phyloP scores from a whole-genome alignment of 108 stramenopile species.

The Nannochloropsis gaditana region DNA sequence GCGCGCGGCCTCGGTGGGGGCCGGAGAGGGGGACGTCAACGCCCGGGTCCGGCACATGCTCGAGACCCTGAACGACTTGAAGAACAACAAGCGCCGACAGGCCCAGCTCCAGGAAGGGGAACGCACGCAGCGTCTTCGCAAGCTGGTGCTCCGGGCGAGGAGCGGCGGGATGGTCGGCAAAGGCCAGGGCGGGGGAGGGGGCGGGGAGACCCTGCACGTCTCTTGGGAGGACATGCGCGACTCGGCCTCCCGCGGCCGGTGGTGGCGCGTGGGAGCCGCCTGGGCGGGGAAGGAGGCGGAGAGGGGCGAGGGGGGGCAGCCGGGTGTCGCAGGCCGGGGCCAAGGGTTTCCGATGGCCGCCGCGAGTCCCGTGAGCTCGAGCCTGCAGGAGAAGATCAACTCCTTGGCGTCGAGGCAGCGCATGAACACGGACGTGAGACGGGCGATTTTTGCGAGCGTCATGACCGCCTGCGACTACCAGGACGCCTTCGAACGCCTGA shows the following conservation, averaged over 20 bases:
- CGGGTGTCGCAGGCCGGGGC: background rate
- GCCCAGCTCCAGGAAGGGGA: constrained; percentile 64
- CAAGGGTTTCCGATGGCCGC: background rate
- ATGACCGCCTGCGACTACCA: constrained; percentile 82
- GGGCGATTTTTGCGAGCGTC: constrained; percentile 84
- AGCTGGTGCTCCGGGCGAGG: constrained; percentile 73
- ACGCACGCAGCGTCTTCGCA: constrained; percentile 64
- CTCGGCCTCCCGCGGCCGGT: constrained; percentile 74
- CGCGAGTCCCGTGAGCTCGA: background rate
- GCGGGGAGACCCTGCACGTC: constrained; percentile 67
- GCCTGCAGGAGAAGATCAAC: constrained; percentile 57
- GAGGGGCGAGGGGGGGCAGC: background rate
- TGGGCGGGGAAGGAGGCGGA: constrained; percentile 64
- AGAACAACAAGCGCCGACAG: constrained; percentile 79
- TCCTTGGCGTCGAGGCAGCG: constrained; percentile 74
- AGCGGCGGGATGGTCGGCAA: constrained; percentile 49
- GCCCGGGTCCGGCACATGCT: constrained; percentile 77
- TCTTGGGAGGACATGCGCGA: constrained; percentile 68
- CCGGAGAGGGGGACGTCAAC: background rate
- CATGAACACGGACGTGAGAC: constrained; percentile 85
- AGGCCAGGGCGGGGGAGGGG: constrained; percentile 48
- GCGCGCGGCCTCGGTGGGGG: background rate
- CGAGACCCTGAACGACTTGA: constrained; percentile 77
- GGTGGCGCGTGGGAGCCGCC: constrained; percentile 88
- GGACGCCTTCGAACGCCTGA: constrained; percentile 86